phyloP scores from a whole-genome alignment of 257 asterid genomes.

The Cinchona pubescens region DNA sequence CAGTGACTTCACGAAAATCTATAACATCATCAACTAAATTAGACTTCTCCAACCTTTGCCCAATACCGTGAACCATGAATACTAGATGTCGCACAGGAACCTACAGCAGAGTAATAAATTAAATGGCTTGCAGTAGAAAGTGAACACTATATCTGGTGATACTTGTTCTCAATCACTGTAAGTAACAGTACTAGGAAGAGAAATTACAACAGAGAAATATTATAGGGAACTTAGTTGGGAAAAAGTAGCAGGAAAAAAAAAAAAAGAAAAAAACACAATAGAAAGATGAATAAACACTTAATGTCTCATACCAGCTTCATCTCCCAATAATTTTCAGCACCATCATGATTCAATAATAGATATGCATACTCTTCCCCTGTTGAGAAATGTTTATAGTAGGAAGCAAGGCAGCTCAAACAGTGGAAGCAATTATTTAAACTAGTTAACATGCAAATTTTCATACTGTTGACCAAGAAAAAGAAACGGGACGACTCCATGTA shows the following conservation, averaged over 20 bases:
- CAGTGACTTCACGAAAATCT: slow-evolving; percentile 67
- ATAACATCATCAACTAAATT: slow-evolving; percentile 97
- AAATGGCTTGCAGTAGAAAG: slow-evolving; percentile 4
- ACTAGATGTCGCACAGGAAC: slow-evolving; percentile 94
- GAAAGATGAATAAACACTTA: background rate
- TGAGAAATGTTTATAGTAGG: background rate
- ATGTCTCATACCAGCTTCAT: background rate
- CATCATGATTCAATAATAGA: background rate
- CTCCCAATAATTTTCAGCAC: background rate
- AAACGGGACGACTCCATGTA: background rate
- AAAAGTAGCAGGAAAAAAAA: background rate
- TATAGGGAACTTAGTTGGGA: background rate
- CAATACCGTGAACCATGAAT: slow-evolving; percentile 98
- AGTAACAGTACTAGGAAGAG: background rate
- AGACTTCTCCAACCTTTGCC: slow-evolving; percentile 96
- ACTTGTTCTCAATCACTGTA: slow-evolving; percentile 10
- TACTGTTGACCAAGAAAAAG: background rate
- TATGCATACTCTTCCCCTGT: background rate
- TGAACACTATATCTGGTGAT: background rate
- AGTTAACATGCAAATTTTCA: background rate
- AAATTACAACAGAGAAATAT: background rate
- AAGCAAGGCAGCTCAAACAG: slow-evolving; percentile 1
- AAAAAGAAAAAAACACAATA: background rate
- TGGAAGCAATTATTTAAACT: background rate
- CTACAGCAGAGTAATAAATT: slow-evolving; percentile 38